Evolutionary conservation across 163 green algal species (phyloP), one percentile per base, ranked within the genome.

Genomic region (Prototheca wickerhamii): DNA sequence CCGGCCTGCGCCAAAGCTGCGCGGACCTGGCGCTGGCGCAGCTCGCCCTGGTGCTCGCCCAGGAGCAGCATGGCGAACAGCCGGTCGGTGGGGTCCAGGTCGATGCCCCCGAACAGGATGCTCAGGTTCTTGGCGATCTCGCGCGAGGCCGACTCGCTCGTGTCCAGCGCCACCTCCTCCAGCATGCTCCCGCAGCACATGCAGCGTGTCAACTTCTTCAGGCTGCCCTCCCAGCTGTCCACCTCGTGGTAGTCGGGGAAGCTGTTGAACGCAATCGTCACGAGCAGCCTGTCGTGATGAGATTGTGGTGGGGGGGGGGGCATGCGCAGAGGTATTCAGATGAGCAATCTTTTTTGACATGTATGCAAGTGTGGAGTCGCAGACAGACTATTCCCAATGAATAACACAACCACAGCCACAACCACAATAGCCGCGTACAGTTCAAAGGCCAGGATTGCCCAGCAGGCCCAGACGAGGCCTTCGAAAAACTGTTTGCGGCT

Each of bases 41-140:
- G 59, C 17, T 28, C 49, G 52, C 46, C 20, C 60, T 79, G 72
- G 18, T 62, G 61, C 62, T 79, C 72, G 20, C 42, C 51, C 8
- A 75, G 63, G 21, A 79, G 56, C 10, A 68, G 64, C 0, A 67
- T 18, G 10, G 57, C 72, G 37, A 79, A 37, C 8, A 79, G 43
- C 1, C 67, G 54, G 30, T 74, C 67, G 58, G 72, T 73, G 30
- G 67, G 58, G 54, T 79, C 72, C 30, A 79, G 54, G 52, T 79
- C 72, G 18, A 73, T 74, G 21, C 61, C 67, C 20, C 72, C 72
- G 43, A 79, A 73, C 23, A 79, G 33, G 26, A 70, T 40, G 54
- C 61, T 44, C 15, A 79, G 43, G 1, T 44, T 71, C 50, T 61
- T 44, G 20, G 61, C 72, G 18, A 79, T 69, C 25, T 73, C 72